Conservation (phyloP, 2,329 filamentous ascomycete genomes). For the Penicillium sp. region DNA sequence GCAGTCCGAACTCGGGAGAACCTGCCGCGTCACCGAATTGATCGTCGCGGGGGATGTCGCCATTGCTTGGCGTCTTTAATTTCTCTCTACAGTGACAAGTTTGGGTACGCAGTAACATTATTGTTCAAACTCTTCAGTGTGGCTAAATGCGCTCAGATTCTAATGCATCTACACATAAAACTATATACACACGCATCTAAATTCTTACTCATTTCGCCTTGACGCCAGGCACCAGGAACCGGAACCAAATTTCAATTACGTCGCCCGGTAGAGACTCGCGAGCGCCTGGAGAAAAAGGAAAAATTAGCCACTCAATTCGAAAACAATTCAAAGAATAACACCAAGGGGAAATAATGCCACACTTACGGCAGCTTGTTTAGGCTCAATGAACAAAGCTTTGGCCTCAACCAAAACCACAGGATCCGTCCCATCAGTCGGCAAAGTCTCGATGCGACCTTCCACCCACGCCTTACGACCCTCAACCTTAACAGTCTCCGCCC, state of each 20-base stretch:
- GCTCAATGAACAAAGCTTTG: slow-evolving; percentile 82
- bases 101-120: too few species aligned
- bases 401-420: slow-evolving; percentile 73
- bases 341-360: too few species aligned
- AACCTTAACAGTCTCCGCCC: slow-evolving; percentile 74
- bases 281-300: slow-evolving; percentile 14
- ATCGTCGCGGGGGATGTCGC: slow-evolving; percentile 27
- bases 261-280: slow-evolving; percentile 28
- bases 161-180: not conserved
- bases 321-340: not conserved
- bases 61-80: slow-evolving; percentile 4
- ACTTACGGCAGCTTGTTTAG: slow-evolving; percentile 72
- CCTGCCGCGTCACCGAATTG: slow-evolving; percentile 20
- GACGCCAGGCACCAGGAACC: slow-evolving; percentile 21
- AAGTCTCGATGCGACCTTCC: slow-evolving; percentile 76
- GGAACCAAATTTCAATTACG: slow-evolving; percentile 6
- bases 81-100: not conserved
- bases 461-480: slow-evolving; percentile 96
- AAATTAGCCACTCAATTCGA: not conserved
- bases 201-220: not conserved
- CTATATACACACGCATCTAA: not conserved
- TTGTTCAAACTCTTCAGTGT: too few species aligned
- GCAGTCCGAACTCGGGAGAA: slow-evolving; percentile 11
- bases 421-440: slow-evolving; percentile 61
- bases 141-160: not conserved